Evolutionary conservation across 2,329 filamentous ascomycete genomes (phyloP).

Genomic region (Xylaria digitata): DNA sequence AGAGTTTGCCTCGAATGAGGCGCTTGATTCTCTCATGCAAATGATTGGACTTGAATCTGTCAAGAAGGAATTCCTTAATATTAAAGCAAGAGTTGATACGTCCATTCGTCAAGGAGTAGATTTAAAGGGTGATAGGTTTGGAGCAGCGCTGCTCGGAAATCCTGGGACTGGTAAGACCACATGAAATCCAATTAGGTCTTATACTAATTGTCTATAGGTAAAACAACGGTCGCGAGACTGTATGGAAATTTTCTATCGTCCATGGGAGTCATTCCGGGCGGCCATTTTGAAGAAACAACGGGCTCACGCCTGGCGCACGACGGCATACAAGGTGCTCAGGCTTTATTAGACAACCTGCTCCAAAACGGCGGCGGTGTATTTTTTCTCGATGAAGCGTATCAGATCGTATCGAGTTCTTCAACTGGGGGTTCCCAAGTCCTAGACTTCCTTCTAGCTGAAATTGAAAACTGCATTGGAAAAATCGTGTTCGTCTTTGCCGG

Average conservation of each 20-base stretch:
- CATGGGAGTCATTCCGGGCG: too few relatives aligned
- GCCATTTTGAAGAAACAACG: too few relatives aligned
- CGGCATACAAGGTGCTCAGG: too few relatives aligned
- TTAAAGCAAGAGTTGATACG: neutral
- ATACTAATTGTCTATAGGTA: too few relatives aligned
- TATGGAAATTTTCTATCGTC: too few relatives aligned
- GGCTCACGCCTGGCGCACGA: too few relatives aligned
- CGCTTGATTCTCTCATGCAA: neutral
- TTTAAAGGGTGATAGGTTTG: neutral
- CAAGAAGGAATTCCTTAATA: neutral
- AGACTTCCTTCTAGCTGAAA: constrained; percentile 76
- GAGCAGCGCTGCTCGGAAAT: neutral
- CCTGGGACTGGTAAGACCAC: constrained; percentile 11
- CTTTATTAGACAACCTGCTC: too few relatives aligned
- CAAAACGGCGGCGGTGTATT: constrained; percentile 70
- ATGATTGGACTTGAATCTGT: neutral
- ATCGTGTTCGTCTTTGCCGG: constrained; percentile 79
- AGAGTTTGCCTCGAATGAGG: too few relatives aligned
- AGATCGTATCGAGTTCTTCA: constrained; percentile 56
- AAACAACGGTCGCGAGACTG: too few relatives aligned
- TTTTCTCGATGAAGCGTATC: constrained; percentile 85
- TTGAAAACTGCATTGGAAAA: constrained; percentile 77
- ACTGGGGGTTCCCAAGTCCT: constrained; percentile 61
- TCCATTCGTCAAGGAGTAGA: neutral
- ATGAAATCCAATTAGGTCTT: too few relatives aligned